phyloP scores from a whole-genome alignment of 1,139 yeast species.

The Tardiomyces blankii region DNA sequence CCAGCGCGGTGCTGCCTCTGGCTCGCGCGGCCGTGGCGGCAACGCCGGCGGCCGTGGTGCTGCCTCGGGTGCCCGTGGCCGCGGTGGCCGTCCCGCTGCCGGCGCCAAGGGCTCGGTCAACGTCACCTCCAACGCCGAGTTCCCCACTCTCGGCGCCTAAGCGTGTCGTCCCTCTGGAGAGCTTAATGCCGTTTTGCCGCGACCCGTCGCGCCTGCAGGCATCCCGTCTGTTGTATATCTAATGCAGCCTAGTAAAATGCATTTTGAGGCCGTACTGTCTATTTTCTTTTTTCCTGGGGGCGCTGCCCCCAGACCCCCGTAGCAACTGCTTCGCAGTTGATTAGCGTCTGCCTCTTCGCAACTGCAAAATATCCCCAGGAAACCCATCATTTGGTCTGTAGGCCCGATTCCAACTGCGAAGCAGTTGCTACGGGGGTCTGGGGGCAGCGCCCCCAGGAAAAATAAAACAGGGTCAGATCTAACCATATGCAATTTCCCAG shows the following conservation, averaged over 20 bases:
- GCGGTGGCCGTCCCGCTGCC: conserved; percentile 13
- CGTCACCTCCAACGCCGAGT: conserved; percentile 18
- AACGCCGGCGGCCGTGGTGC: conserved; percentile 20
- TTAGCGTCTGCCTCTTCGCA: too few relatives aligned
- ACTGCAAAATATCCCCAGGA: too few relatives aligned
- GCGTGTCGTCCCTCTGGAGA: conserved; percentile 7
- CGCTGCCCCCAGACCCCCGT: too few relatives aligned
- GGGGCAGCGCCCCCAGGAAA: too few relatives aligned
- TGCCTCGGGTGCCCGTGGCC: conserved; percentile 19
- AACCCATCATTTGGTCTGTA: too few relatives aligned
- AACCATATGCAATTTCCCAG: too few relatives aligned
- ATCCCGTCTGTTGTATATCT: not conserved
- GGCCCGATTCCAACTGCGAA: too few relatives aligned
- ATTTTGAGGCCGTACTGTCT: not conserved
- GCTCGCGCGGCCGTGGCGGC: conserved; percentile 20
- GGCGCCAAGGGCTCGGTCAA: conserved; percentile 19
- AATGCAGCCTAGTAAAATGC: not conserved
- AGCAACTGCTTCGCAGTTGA: too few relatives aligned
- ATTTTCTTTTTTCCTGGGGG: too few relatives aligned
- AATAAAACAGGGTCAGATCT: not conserved
- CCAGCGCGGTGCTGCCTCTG: conserved; percentile 15
- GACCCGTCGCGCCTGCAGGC: too few relatives aligned
- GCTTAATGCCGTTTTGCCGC: not conserved
- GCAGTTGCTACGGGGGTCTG: too few relatives aligned
- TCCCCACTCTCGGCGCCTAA: conserved; percentile 21